Evolutionary conservation across 2,329 filamentous ascomycete species (phyloP).

Genomic region (Calonectria pauciramosa): DNA sequence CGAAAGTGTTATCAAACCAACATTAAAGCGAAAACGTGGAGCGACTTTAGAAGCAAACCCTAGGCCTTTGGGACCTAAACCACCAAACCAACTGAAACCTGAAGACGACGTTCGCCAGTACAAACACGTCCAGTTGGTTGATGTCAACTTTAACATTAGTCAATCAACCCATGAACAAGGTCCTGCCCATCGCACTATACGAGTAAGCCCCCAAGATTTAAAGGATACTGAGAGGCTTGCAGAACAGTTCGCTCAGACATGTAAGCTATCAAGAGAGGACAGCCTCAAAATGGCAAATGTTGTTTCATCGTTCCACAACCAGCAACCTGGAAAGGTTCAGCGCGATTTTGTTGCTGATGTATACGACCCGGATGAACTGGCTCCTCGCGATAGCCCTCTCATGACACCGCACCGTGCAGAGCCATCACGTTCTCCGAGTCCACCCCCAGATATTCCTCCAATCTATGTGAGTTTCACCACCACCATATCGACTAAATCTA

Average conservation of each 20-base stretch:
- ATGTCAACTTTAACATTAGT: background rate
- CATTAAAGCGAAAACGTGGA: background rate
- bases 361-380: slow-evolving; percentile 61
- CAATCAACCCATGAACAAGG: background rate
- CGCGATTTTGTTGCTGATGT: slow-evolving; percentile 48
- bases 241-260: background rate
- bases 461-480: slow-evolving; percentile 53
- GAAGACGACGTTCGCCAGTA: background rate
- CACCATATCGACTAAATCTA: slow-evolving; percentile 60
- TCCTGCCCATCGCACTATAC: background rate
- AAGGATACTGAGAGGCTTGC: background rate
- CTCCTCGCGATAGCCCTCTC: slow-evolving; percentile 56
- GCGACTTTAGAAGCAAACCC: no score
- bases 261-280: background rate
- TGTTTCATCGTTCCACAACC: background rate
- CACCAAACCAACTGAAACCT: background rate
- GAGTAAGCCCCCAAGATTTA: background rate
- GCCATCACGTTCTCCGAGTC: slow-evolving; percentile 50
- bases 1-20: background rate
- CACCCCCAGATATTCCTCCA: slow-evolving; percentile 53
- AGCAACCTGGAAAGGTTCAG: no score
- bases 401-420: slow-evolving; percentile 51
- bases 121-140: background rate
- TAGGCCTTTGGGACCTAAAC: background rate
- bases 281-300: background rate